Evolutionary conservation across 352 stramenopile species (phyloP), one percentile per base, ranked within the genome.

Genomic region (Globisporangium middletonii): DNA sequence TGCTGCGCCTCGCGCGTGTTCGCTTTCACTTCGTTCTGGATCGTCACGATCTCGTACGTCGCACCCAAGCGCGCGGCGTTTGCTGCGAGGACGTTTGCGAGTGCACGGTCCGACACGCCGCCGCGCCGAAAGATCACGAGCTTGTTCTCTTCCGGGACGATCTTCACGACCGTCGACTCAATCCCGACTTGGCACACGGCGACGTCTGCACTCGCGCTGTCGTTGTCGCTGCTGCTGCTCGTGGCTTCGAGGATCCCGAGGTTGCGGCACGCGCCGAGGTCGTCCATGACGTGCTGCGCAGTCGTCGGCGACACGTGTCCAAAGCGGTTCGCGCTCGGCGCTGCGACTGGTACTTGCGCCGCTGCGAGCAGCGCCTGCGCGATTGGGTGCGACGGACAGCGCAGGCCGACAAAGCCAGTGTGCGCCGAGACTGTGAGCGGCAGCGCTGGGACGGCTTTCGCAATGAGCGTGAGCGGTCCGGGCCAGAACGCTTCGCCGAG

Each of bases 251-350:
- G 66, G 55, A 91, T 71, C 44, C 97, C 86, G 57, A 95, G 88
- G 60, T 98, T 82, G 61, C 79, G 66, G 68, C 96, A 96, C 27
- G 73, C 65, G 4, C 91, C 86, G 37, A 99, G 76, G 71, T 99
- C 97, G 72, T 98, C 86, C 73, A 99, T 88, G 2, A 99, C 97
- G 70, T 99, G 97, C 49, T 87, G 63, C 4, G 97, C 95, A 8
- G 77, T 81, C 9, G 97, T 99, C 4, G 97, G 97, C 38, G 89
- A 98, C 41, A 99, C 97, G 63, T 99, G 97, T 13, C 97, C 97
- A 72, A 99, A 99, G 55, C 97, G 89, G 68, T 99, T 99, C 11
- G 97, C 97, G 70, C 88, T 98, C 1, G 97, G 97, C 27, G 97
- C 97, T 5, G 97, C 97, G 19, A 99, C 94, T 0, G 97, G 97